A percentile compares a stretch with the other conserved stretches of the same genome.
phyloP scores from a whole-genome alignment of 2,329 filamentous ascomycete species.

The Zalaria sp. region DNA sequence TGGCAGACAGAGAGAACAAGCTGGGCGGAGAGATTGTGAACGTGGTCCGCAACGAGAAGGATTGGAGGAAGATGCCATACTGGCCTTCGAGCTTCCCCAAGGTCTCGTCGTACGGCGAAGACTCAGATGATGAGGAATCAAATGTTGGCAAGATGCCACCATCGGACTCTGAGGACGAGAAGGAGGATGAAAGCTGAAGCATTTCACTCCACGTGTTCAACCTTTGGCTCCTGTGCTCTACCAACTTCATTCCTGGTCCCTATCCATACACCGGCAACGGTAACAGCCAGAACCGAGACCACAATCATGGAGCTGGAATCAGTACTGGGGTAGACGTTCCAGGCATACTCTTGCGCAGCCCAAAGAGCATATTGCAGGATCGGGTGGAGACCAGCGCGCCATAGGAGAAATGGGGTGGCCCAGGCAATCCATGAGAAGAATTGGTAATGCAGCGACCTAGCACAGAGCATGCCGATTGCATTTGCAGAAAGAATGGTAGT shows the following conservation, averaged over 20 bases:
- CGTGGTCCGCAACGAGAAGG: constrained; percentile 79
- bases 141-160: constrained; percentile 76
- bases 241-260: constrained; percentile 33
- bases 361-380: constrained; percentile 55
- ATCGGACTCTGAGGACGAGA: constrained; percentile 56
- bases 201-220: constrained; percentile 6
- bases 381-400: constrained; percentile 59
- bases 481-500: constrained; percentile 65
- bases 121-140: constrained; percentile 62
- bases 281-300: constrained; percentile 54
- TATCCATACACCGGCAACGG: constrained; percentile 49
- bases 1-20: constrained; percentile 58
- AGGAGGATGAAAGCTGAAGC: constrained; percentile 36
- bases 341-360: constrained; percentile 76
- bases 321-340: constrained; percentile 87
- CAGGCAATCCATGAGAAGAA: constrained; percentile 89
- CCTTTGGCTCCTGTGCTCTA: background rate
- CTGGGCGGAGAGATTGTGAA: constrained; percentile 84
- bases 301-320: constrained; percentile 49
- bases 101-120: constrained; percentile 41
- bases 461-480: constrained; percentile 68
- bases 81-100: constrained; percentile 49
- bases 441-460: constrained; percentile 83
- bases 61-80: constrained; percentile 77
- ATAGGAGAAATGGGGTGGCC: constrained; percentile 76